A percentile compares a stretch with the other conserved stretches of the same genome.
These are phyloP conservation scores for Aristolochia contorta DNA, from an alignment of 164 flowering plant genomes.

Conservation along the genomic window DNA sequence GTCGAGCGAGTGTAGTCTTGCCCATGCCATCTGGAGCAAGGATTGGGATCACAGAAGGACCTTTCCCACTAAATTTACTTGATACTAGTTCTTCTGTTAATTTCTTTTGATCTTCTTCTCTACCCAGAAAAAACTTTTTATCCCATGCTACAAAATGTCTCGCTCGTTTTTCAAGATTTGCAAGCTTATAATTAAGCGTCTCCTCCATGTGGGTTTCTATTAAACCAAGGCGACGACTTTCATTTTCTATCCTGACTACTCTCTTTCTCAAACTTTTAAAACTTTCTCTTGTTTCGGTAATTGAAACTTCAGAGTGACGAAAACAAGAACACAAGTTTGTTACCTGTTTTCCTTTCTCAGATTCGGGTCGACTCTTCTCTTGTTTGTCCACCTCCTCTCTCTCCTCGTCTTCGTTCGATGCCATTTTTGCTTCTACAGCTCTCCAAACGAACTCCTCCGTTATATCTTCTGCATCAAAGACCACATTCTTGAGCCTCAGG, in stretches of 20 bases:
- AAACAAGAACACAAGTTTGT: neutral
- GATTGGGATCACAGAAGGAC: slow-evolving; percentile 5
- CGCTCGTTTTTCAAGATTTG: too few relatives aligned
- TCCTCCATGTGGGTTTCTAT: too few relatives aligned
- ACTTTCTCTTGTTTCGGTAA: neutral
- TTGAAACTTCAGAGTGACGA: too few relatives aligned
- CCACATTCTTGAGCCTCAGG: neutral
- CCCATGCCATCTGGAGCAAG: slow-evolving; percentile 10
- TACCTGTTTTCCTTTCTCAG: too few relatives aligned
- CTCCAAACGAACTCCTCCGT: neutral
- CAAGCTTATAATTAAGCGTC: too few relatives aligned
- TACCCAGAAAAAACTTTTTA: neutral
- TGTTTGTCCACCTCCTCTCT: too few relatives aligned
- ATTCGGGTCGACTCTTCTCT: too few relatives aligned
- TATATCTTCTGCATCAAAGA: neutral
- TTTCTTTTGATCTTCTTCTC: neutral
- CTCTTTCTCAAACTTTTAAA: neutral
- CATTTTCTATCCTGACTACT: slow-evolving; percentile 3
- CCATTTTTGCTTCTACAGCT: neutral
- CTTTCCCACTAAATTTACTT: neutral
- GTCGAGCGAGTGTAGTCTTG: slow-evolving; percentile 9
- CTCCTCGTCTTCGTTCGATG: neutral
- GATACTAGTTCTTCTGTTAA: neutral
- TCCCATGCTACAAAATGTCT: too few relatives aligned
- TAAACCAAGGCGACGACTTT: neutral